These are phyloP conservation scores for Tolypocladium sp. DNA, from an alignment of 2,329 filamentous ascomycete genomes.

Conservation along the genomic window DNA sequence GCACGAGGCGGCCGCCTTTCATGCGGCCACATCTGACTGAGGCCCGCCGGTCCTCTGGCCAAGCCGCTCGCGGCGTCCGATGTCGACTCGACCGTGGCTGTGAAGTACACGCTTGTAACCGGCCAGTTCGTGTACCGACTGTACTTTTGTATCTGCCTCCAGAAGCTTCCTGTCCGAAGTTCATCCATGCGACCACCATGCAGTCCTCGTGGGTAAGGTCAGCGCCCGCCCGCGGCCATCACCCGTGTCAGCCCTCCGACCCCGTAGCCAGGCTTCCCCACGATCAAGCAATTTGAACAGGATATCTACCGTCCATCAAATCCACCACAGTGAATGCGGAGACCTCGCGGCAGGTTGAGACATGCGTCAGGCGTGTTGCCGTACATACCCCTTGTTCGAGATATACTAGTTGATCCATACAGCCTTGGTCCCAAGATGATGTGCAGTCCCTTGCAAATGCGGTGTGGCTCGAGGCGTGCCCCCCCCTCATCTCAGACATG, in stretches of 20 bases:
- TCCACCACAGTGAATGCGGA: not conserved
- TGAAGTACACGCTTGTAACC: not conserved
- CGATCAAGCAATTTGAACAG: not conserved
- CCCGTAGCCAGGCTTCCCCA: not conserved
- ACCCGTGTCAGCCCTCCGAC: not conserved
- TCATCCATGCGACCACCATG: not conserved
- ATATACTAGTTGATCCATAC: not conserved
- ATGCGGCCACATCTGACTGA: conserved; percentile 2
- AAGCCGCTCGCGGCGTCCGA: not conserved
- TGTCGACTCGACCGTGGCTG: not conserved
- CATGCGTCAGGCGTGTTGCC: conserved; percentile 3
- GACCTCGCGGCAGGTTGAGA: conserved; percentile 2
- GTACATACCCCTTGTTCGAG: not conserved
- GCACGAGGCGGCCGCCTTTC: not conserved
- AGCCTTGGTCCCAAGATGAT: conserved; percentile 13
- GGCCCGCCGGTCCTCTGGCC: not conserved
- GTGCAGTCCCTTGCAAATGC: conserved; percentile 16
- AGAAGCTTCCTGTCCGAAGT: not conserved
- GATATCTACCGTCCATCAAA: too few species aligned
- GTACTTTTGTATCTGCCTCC: not conserved
- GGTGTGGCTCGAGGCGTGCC: conserved; percentile 11
- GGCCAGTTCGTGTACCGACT: not conserved
- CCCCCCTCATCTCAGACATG: conserved; percentile 6
- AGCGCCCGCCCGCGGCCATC: not conserved
- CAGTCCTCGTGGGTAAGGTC: not conserved